These are phyloP conservation scores for Annulohypoxylon nitens DNA, from an alignment of 495 filamentous ascomycete species.

Conservation along the genomic window DNA sequence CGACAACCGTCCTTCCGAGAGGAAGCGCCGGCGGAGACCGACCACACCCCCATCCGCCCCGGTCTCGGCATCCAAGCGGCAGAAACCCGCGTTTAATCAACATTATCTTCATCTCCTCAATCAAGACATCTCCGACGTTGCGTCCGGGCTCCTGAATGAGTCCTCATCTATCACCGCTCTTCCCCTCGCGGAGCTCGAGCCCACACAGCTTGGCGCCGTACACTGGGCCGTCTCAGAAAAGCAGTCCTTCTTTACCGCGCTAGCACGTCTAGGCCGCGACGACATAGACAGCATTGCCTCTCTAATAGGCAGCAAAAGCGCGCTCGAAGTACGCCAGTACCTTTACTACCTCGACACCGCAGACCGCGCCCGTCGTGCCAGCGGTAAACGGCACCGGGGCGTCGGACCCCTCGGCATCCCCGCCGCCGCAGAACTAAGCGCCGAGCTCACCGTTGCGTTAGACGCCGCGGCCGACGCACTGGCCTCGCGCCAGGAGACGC, in stretches of 20 bases:
- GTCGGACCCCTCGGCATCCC: conserved; percentile 66
- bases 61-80: conserved; percentile 49
- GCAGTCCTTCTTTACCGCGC: conserved; percentile 71
- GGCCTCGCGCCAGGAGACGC: conserved; percentile 66
- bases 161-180: neutral
- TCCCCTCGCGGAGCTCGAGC: conserved; percentile 18
- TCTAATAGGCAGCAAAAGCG: conserved; percentile 77
- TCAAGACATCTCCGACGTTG: conserved; percentile 62
- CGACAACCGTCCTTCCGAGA: conserved; percentile 1
- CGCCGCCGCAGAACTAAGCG: conserved; percentile 78
- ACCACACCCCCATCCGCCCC: neutral
- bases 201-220: conserved; percentile 74
- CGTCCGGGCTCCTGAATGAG: conserved; percentile 46
- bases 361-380: conserved; percentile 49
- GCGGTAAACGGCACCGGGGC: conserved; percentile 35
- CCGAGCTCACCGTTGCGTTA: conserved; percentile 73
- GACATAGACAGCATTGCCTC: conserved; percentile 70
- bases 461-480: conserved; percentile 76
- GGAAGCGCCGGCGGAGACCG: conserved; percentile 30
- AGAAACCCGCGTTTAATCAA: conserved; percentile 58
- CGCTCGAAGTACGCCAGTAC: conserved; percentile 79
- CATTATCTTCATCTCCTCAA: conserved; percentile 73
- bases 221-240: conserved; percentile 81
- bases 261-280: conserved; percentile 73
- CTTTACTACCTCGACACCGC: conserved; percentile 69